Conservation (phyloP, 805 yeast species). For the Candida tibetensis region DNA sequence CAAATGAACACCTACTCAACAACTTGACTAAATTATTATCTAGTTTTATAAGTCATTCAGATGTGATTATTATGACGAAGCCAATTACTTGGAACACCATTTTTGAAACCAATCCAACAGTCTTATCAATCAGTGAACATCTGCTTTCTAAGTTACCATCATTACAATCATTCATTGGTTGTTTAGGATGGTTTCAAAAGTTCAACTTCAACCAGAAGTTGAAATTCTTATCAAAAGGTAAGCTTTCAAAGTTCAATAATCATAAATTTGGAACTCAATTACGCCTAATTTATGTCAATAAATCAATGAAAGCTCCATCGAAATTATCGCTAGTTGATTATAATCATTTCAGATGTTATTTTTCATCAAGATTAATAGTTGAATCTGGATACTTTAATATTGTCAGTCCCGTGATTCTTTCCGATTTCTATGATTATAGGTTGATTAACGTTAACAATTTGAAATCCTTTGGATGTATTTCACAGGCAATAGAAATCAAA, state of each 20-base stretch:
- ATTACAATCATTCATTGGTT: slow-evolving; percentile 6
- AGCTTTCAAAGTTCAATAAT: slow-evolving; percentile 32
- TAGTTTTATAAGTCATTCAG: slow-evolving; percentile 35
- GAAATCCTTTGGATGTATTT: slow-evolving; percentile 53
- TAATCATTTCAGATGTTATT: slow-evolving; percentile 43
- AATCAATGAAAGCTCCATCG: slow-evolving; percentile 18
- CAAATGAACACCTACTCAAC: slow-evolving; percentile 25
- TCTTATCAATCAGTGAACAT: slow-evolving; percentile 27
- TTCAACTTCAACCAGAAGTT: slow-evolving; percentile 34
- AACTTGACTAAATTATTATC: slow-evolving; percentile 38
- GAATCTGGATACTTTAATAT: slow-evolving; percentile 48
- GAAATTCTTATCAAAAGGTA: slow-evolving; percentile 48
- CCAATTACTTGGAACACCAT: slow-evolving; percentile 12
- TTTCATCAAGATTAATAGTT: slow-evolving; percentile 49
- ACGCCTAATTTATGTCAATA: slow-evolving; percentile 43
- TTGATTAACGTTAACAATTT: slow-evolving; percentile 33
- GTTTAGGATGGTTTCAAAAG: slow-evolving; percentile 4
- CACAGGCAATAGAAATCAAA: slow-evolving; percentile 61
- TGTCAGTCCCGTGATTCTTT: slow-evolving; percentile 57
- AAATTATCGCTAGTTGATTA: slow-evolving; percentile 22
- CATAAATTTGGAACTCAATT: slow-evolving; percentile 18
- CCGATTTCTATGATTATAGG: slow-evolving; percentile 64
- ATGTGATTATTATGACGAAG: slow-evolving; percentile 16
- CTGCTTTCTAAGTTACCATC: slow-evolving; percentile 16
- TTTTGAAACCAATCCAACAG: slow-evolving; percentile 22